Percentiles rank a stretch among this genome's conserved stretches.
Evolutionary conservation across 192 early-diverging fungal genomes (phyloP).

Genomic region (Phycomyces nitens): DNA sequence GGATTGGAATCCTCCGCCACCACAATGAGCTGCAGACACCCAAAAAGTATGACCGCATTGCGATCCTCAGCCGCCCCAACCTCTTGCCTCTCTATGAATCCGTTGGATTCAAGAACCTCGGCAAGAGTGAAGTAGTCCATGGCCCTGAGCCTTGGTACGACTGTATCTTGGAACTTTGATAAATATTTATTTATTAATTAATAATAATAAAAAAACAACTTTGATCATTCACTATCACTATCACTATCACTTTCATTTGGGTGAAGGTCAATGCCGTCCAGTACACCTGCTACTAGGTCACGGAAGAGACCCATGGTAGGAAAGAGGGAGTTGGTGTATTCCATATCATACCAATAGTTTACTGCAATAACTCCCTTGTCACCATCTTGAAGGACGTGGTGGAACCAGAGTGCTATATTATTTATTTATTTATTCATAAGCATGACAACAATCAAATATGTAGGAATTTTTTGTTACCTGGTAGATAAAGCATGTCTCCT

Average conservation of each 20-base stretch:
- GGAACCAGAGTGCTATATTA: slow-evolving; percentile 45
- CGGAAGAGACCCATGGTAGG: slow-evolving; percentile 28
- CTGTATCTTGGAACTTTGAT: slow-evolving; percentile 28
- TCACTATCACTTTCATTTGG: slow-evolving; percentile 1
- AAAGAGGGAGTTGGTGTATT: slow-evolving; percentile 25
- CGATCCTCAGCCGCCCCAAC: slow-evolving; percentile 54
- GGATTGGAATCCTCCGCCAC: slow-evolving; percentile 37
- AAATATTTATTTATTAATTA: background rate
- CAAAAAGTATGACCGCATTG: slow-evolving; percentile 40
- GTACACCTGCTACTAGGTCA: slow-evolving; percentile 15
- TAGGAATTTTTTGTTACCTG: too few species aligned
- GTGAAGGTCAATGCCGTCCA: slow-evolving; percentile 7
- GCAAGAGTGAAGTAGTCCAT: slow-evolving; percentile 58
- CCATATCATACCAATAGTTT: slow-evolving; percentile 57
- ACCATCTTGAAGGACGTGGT: slow-evolving; percentile 48
- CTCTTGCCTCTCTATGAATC: slow-evolving; percentile 57
- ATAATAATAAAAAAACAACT: background rate
- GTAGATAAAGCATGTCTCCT: slow-evolving; percentile 53
- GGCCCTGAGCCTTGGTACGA: slow-evolving; percentile 54
- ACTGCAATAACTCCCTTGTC: slow-evolving; percentile 51
- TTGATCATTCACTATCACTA: slow-evolving; percentile 1
- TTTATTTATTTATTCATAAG: too few species aligned
- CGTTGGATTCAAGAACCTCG: slow-evolving; percentile 56
- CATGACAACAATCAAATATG: too few species aligned
- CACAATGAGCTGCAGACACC: slow-evolving; percentile 14